Evolutionary conservation across 2,329 filamentous ascomycete species (phyloP), one percentile per base, ranked within the genome.

Genomic region (Apiospora marii): DNA sequence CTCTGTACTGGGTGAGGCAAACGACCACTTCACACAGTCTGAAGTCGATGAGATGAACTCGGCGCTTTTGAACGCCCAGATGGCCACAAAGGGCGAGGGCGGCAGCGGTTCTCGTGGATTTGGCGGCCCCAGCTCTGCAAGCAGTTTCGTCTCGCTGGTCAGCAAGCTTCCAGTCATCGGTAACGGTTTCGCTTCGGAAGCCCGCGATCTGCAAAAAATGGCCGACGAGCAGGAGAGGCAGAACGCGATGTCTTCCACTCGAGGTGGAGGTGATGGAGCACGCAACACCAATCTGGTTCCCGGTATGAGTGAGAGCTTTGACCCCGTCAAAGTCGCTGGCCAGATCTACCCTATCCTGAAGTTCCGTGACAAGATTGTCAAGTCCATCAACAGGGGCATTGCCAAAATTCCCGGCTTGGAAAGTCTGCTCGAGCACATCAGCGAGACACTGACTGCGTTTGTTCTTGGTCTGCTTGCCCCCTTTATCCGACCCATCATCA

Each of bases 281-380:
- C 80, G 87, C 70, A 91, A 87, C 76, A 79, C 78, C 34, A 91
- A 91, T 75, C 83, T 90, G 19, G 90, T 95, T 13, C 93, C 92
- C 27, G 94, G 93, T 7, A 94, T 95, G 87, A 92, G 90, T 78
- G 86, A 90, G 19, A 86, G 88, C 79, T 94, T 97, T 73, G 95
- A 98, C 78, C 92, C 93, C 0, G 89, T 93, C 77, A 92, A 94
- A 82, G 92, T 92, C 0, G 89, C 92, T 19, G 86, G 88, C 51
- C 91, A 97, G 83, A 98, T 99, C 76, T 98, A 98, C 79, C 96
- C 96, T 0, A 98, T 99, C 73, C 88, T 99, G 0, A 89, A 94
- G 73, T 99, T 98, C 86, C 90, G 96, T 73, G 96, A 99, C 85
- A 96, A 93, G 79, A 95, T 99, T 71, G 95, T 98, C 69, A 94